Conservation (phyloP, 2,329 filamentous ascomycete species). For the Dothideomycetes sp. region DNA sequence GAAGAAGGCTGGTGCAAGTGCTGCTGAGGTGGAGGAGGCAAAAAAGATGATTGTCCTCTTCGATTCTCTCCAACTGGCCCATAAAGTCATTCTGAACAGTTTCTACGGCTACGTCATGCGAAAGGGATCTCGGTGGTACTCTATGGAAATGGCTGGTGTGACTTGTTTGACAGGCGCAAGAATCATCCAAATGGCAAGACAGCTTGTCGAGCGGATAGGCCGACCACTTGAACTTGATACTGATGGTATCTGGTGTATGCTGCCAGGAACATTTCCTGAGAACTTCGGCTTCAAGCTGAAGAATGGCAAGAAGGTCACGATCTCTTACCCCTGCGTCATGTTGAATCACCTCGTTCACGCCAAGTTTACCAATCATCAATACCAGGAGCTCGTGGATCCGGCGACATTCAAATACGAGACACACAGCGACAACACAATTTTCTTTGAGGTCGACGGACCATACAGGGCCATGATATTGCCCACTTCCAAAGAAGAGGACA, state of each 20-base stretch:
- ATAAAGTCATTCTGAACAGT: constrained; percentile 98
- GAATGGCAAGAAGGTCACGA: constrained; percentile 90
- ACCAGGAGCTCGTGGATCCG: constrained; percentile 76
- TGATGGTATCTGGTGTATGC: constrained; percentile 99
- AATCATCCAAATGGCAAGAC: constrained; percentile 92
- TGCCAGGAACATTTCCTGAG: constrained; percentile 90
- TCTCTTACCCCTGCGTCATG: constrained; percentile 98
- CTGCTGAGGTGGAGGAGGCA: constrained; percentile 73
- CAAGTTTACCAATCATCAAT: constrained; percentile 94
- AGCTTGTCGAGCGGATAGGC: constrained; percentile 86
- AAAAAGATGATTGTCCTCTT: constrained; percentile 99
- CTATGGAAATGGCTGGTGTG: constrained; percentile 97
- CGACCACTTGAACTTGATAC: constrained; percentile 90
- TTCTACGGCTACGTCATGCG: constrained; percentile 99
- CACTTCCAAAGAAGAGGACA: constrained; percentile 97
- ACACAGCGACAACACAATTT: constrained; percentile 97
- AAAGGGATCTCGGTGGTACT: constrained; percentile 98
- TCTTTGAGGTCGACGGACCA: constrained; percentile 97
- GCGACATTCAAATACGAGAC: constrained; percentile 84
- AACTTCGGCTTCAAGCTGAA: constrained; percentile 92
- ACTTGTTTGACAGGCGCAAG: constrained; percentile 92
- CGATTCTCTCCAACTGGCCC: constrained; percentile 89
- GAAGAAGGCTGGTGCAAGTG: constrained; percentile 67
- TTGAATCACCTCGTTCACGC: constrained; percentile 93
- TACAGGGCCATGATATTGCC: constrained; percentile 97